Conservation (phyloP, 768 basidiomycete genomes). For the Hirschioporus abietinus region DNA sequence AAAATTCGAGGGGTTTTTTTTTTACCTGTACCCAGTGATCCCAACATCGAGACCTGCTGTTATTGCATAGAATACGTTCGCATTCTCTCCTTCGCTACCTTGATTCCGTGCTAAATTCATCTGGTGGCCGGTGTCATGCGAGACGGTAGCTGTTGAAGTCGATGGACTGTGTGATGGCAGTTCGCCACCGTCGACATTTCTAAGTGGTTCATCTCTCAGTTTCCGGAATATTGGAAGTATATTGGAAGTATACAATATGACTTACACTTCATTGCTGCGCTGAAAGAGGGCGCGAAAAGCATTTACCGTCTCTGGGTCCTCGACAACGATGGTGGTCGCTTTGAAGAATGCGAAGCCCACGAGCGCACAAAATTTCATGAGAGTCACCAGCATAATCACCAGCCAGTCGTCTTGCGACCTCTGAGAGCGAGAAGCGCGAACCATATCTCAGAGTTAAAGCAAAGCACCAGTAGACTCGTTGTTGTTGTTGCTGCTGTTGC, state of each 20-base stretch:
- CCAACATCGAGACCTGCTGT: neutral
- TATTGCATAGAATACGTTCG: neutral
- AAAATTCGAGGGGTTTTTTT: no score
- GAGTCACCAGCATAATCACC: neutral
- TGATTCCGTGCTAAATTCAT: no score
- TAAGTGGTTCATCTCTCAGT: no score
- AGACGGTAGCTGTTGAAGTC: no score
- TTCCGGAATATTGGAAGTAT: no score
- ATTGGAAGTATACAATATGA: no score
- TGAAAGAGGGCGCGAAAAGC: neutral
- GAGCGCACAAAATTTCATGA: neutral
- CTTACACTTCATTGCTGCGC: neutral
- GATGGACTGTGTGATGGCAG: neutral
- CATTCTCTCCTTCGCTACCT: no score
- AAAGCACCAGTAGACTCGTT: no score
- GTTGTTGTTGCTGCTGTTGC: no score
- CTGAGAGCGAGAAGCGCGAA: neutral
- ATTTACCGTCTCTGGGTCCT: neutral
- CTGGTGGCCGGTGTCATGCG: no score
- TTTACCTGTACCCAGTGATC: neutral
- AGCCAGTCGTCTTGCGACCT: neutral
- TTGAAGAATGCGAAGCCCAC: neutral
- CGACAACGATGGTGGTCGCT: neutral
- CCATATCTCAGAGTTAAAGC: no score
- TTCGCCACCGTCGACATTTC: no score